Percentiles rank a stretch among this genome's conserved stretches.
These are phyloP conservation scores for Leccinellum luteum DNA, from an alignment of 768 basidiomycete species.

Conservation along the genomic window DNA sequence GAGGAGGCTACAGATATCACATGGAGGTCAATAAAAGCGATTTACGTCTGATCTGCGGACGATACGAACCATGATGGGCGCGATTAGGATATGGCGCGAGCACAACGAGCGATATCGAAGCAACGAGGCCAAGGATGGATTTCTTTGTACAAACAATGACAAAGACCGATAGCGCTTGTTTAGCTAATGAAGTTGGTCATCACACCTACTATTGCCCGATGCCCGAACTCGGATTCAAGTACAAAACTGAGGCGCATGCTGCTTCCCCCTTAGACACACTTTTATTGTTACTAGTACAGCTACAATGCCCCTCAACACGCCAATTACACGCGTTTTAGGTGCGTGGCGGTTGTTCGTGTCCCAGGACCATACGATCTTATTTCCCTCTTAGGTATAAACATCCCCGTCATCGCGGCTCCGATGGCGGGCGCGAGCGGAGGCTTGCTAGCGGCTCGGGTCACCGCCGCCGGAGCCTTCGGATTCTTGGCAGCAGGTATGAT, in stretches of 20 bases:
- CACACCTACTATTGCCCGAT: neutral
- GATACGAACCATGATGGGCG: constrained; percentile 56
- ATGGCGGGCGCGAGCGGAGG: constrained; percentile 76
- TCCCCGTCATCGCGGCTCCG: constrained; percentile 61
- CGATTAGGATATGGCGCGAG: constrained; percentile 29
- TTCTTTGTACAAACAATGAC: constrained; percentile 29
- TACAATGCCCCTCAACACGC: constrained; percentile 31
- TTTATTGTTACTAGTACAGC: neutral
- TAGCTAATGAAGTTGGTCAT: neutral
- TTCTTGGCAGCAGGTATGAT: constrained; percentile 62
- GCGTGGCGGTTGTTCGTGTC: constrained; percentile 14
- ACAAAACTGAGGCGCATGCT: neutral
- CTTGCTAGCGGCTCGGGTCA: constrained; percentile 56
- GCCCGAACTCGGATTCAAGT: neutral
- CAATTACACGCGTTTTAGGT: constrained; percentile 53
- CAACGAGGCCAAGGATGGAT: constrained; percentile 22
- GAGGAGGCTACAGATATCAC: constrained; percentile 65
- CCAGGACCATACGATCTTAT: neutral
- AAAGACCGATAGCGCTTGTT: constrained; percentile 26
- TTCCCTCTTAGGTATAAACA: constrained; percentile 43
- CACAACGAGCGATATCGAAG: constrained; percentile 18
- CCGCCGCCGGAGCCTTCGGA: constrained; percentile 71
- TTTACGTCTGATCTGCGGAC: constrained; percentile 10
- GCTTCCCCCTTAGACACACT: neutral
- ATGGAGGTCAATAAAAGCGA: constrained; percentile 7